Conservation (phyloP, 805 yeast genomes). For the Yarrowia keelungensis region DNA sequence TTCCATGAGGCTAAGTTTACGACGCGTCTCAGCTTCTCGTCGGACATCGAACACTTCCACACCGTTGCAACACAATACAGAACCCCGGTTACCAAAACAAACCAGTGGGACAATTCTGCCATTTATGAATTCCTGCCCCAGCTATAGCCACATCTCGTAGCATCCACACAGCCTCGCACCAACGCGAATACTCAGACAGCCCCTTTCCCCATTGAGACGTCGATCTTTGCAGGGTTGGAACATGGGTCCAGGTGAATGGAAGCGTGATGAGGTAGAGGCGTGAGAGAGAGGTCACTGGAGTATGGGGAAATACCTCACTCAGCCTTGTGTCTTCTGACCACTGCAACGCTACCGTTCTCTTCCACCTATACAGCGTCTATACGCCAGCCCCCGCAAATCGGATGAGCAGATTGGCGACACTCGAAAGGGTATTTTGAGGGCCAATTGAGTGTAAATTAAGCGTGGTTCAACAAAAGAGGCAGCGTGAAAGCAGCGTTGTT, state of each 20-base stretch:
- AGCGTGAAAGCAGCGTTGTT: constrained; percentile 6
- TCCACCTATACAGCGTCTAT: too few relatives aligned
- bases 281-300: not conserved
- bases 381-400: constrained; percentile 23
- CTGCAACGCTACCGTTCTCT: too few relatives aligned
- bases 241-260: not conserved
- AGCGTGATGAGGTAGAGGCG: not conserved
- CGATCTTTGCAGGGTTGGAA: constrained; percentile 21
- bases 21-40: not conserved
- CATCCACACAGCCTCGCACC: not conserved
- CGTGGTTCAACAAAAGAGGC: constrained; percentile 13
- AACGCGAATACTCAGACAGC: not conserved
- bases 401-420: constrained; percentile 6
- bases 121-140: too few relatives aligned
- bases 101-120: too few relatives aligned
- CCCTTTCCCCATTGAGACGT: constrained; percentile 15
- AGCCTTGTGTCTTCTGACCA: too few relatives aligned
- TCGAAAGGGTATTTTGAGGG: constrained; percentile 12
- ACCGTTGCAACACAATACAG: too few relatives aligned
- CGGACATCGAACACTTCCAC: too few relatives aligned
- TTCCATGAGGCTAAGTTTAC: not conserved
- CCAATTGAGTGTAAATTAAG: constrained; percentile 8
- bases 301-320: too few relatives aligned
- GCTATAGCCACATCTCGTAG: too few relatives aligned
- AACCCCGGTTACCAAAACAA: too few relatives aligned